These are phyloP conservation scores for Paramecium biaurelia DNA, from an alignment of 73 alveolate species.

Conservation along the genomic window DNA sequence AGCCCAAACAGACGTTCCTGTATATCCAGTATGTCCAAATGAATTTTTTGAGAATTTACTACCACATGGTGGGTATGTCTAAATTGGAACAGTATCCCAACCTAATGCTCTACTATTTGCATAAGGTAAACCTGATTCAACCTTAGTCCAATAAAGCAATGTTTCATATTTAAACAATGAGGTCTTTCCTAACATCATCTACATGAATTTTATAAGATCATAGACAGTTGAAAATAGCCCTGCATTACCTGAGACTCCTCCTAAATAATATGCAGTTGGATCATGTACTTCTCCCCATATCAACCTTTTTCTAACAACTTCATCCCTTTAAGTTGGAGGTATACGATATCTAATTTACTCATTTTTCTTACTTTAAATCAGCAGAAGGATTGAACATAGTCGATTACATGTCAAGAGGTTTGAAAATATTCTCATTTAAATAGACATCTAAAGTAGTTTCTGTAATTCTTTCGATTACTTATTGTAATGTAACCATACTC, in stretches of 20 bases:
- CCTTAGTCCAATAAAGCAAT: constrained; percentile 36
- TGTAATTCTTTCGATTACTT: constrained; percentile 57
- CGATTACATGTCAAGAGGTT: constrained; percentile 53
- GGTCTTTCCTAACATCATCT: constrained; percentile 56
- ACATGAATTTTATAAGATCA: constrained; percentile 60
- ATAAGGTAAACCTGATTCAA: constrained; percentile 20
- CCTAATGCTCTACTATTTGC: constrained; percentile 60
- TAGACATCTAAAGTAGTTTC: constrained; percentile 14
- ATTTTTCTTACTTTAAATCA: background rate
- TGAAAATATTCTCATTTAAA: constrained; percentile 19
- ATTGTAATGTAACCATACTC: constrained; percentile 61
- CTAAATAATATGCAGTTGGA: constrained; percentile 63
- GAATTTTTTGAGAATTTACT: constrained; percentile 43
- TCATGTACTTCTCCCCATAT: constrained; percentile 66
- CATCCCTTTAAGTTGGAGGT: constrained; percentile 55
- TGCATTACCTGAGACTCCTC: constrained; percentile 69
- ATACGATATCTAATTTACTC: constrained; percentile 3
- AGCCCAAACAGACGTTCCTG: constrained; percentile 67
- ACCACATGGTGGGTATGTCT: constrained; percentile 59
- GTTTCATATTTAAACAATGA: constrained; percentile 35
- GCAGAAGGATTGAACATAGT: constrained; percentile 55
- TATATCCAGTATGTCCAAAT: constrained; percentile 64
- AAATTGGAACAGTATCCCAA: constrained; percentile 64
- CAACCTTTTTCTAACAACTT: constrained; percentile 1
- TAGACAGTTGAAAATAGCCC: constrained; percentile 59